Base-by-base conservation (phyloP, 768 basidiomycete species). In the Trichaptum fuscoviolaceum region DNA sequence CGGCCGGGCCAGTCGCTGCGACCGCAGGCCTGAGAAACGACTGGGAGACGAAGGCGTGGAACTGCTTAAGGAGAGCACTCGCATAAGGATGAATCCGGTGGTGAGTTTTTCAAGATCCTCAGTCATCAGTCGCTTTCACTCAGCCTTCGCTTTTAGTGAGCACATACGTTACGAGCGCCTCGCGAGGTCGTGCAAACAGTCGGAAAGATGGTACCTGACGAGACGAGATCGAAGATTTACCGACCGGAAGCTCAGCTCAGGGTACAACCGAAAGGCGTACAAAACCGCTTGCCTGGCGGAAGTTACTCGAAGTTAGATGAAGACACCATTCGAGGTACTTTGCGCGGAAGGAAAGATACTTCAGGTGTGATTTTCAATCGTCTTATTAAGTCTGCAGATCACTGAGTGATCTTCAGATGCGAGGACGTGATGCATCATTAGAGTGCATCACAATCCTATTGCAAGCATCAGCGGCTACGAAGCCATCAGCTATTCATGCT, bases 141-240 rank as follows among this genome's bases (percentile, higher is more conserved):
- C n/a, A n/a, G n/a, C n/a, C n/a, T n/a, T n/a, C n/a, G n/a, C n/a
- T n/a, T n/a, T n/a, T n/a, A n/a, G n/a, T n/a, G n/a, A n/a, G n/a
- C n/a, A n/a, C n/a, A n/a, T n/a, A n/a, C n/a, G n/a, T n/a, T n/a
- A n/a, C n/a, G n/a, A n/a, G n/a, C n/a, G n/a, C n/a, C n/a, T n/a
- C n/a, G n/a, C n/a, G n/a, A n/a, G n/a, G n/a, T n/a, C n/a, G n/a
- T n/a, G n/a, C n/a, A n/a, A n/a, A n/a, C n/a, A n/a, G n/a, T n/a
- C n/a, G n/a, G n/a, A n/a, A n/a, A n/a, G 91, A 94, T 72, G 95
- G 95, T 17, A 95, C 93, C 10, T 95, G 96, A 75, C 79, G 96
- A 63, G 95, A 97, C 71, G 87, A 76, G 2, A 84, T 97, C 66
- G 95, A 96, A 27, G 95, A 97, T 75, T 83, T 96, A 57, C 88